These are phyloP conservation scores for Leishmania tarentolae DNA, from an alignment of 208 protist genomes.

Conservation along the genomic window DNA sequence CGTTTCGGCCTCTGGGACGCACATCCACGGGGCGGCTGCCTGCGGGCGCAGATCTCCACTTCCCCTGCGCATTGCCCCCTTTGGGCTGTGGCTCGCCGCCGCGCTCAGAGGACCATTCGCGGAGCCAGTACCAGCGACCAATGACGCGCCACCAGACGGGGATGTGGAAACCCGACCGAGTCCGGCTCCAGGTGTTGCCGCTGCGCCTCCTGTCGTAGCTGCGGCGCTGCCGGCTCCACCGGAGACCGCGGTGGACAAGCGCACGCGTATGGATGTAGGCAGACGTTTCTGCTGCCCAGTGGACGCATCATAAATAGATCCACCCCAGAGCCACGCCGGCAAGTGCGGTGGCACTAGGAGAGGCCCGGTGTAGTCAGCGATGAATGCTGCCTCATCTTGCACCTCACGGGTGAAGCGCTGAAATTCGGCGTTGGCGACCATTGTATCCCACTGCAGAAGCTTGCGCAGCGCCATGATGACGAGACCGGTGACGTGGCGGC, in stretches of 20 bases:
- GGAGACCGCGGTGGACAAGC: constrained; percentile 12
- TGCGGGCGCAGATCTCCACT: constrained; percentile 6
- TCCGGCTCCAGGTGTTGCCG: background rate
- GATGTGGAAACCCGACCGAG: background rate
- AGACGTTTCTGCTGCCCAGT: constrained; percentile 20
- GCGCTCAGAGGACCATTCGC: background rate
- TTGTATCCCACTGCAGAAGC: constrained; percentile 71
- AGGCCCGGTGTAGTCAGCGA: constrained; percentile 76
- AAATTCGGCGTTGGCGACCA: constrained; percentile 63
- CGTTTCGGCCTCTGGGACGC: constrained; percentile 16
- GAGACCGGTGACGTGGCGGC: constrained; percentile 69
- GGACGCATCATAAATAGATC: constrained; percentile 23
- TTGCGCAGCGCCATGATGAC: constrained; percentile 83
- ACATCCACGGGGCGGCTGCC: constrained; percentile 23
- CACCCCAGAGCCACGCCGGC: constrained; percentile 69
- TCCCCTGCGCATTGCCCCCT: background rate
- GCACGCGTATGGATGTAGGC: constrained; percentile 13
- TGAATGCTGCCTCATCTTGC: constrained; percentile 74
- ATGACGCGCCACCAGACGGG: background rate
- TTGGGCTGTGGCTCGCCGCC: background rate
- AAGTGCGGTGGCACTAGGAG: constrained; percentile 54
- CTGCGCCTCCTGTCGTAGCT: background rate
- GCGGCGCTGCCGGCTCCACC: background rate
- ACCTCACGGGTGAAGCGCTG: constrained; percentile 57
- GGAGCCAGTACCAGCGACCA: background rate